These are phyloP conservation scores for Penicillium brevicompactum DNA, from an alignment of 2,329 filamentous ascomycete species.

Conservation along the genomic window DNA sequence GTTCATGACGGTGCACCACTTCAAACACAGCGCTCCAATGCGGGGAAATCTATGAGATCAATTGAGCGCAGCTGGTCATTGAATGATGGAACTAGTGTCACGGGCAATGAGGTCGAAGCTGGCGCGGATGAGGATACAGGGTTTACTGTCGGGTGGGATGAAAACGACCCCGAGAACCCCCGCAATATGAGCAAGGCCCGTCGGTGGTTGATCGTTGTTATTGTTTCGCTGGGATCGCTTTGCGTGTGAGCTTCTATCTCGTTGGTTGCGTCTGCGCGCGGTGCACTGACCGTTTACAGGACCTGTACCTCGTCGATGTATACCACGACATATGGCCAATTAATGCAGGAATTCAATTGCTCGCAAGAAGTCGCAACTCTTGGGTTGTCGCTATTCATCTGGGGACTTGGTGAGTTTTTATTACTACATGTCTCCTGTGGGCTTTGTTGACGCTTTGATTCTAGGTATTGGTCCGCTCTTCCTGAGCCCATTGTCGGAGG, in stretches of 20 bases:
- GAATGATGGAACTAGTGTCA: slow-evolving; percentile 37
- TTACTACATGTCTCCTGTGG: not conserved
- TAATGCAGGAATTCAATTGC: slow-evolving; percentile 72
- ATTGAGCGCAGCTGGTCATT: slow-evolving; percentile 39
- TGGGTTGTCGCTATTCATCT: slow-evolving; percentile 79
- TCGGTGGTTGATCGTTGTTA: slow-evolving; percentile 78
- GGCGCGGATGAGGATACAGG: slow-evolving; percentile 35
- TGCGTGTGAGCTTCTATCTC: slow-evolving; percentile 68
- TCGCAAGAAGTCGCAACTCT: slow-evolving; percentile 74
- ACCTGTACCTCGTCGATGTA: slow-evolving; percentile 89
- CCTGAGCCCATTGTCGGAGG: slow-evolving; percentile 65
- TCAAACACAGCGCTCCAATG: slow-evolving; percentile 23
- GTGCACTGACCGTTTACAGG: slow-evolving; percentile 43
- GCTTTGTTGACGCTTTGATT: slow-evolving; percentile 11
- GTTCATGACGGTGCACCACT: slow-evolving; percentile 18
- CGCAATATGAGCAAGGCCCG: slow-evolving; percentile 65
- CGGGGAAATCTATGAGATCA: slow-evolving; percentile 21
- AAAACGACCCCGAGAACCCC: slow-evolving; percentile 73
- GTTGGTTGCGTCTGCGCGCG: not conserved
- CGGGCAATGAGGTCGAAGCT: slow-evolving; percentile 22
- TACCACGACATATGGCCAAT: slow-evolving; percentile 76
- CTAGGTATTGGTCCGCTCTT: slow-evolving; percentile 62
- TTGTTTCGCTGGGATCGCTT: slow-evolving; percentile 73
- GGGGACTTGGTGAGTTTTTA: slow-evolving; percentile 64
- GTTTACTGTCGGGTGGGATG: slow-evolving; percentile 76